Conservation (phyloP, 768 basidiomycete species). For the Nidularia sp. region DNA sequence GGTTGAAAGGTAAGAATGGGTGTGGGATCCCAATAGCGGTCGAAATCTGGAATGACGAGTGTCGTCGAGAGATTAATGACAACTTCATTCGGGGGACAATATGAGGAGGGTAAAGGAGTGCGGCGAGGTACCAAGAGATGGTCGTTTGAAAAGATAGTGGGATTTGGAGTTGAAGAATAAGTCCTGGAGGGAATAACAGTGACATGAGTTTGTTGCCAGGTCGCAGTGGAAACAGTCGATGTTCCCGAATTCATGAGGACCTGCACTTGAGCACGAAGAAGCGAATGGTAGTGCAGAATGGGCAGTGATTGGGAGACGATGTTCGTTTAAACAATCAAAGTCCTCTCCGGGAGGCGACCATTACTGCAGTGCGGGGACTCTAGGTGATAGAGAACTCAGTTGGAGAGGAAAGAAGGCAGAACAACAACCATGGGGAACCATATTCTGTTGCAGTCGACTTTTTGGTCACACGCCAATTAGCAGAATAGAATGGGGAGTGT, state of each 20-base stretch:
- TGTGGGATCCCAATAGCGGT: constrained; percentile 32
- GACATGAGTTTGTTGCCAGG: constrained; percentile 3
- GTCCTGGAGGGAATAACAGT: constrained; percentile 8
- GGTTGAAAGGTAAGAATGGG: constrained; percentile 45
- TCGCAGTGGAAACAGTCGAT: constrained; percentile 13
- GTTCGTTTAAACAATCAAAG: constrained; percentile 13
- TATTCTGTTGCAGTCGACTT: background rate
- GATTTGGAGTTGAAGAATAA: constrained; percentile 6
- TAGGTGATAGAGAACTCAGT: background rate
- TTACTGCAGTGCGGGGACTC: constrained; percentile 18
- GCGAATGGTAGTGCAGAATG: constrained; percentile 2
- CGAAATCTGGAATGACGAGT: constrained; percentile 44
- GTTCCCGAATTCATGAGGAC: constrained; percentile 13
- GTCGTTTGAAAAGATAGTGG: constrained; percentile 10
- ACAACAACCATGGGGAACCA: background rate
- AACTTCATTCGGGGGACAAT: constrained; percentile 36
- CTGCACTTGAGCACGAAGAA: constrained; percentile 5
- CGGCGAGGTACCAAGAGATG: constrained; percentile 22
- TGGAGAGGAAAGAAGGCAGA: background rate
- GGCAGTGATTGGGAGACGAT: constrained; percentile 1
- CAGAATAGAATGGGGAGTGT: constrained; percentile 1
- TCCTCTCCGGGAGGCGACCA: constrained; percentile 27
- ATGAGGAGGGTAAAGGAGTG: constrained; percentile 24
- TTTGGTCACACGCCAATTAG: constrained; percentile 3
- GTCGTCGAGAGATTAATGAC: constrained; percentile 47